Evolutionary conservation across 345 rosid genomes (phyloP).

Genomic region (Acer saccharum): DNA sequence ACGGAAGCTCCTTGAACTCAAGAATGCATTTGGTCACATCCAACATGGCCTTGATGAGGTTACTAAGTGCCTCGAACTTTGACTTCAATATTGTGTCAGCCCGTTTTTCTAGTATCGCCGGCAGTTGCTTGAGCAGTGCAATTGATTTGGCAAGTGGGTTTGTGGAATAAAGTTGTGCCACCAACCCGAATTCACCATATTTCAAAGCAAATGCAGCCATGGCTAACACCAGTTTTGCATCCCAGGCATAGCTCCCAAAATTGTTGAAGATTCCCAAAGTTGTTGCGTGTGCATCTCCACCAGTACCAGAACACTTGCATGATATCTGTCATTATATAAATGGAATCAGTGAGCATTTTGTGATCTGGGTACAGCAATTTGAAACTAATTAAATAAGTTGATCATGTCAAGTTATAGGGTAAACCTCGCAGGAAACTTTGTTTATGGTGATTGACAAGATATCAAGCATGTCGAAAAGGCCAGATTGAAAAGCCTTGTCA

Average conservation of each 20-base stretch:
- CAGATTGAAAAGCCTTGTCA: slow-evolving; percentile 36
- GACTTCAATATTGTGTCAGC: slow-evolving; percentile 31
- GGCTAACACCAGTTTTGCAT: slow-evolving; percentile 56
- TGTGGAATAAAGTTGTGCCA: slow-evolving; percentile 45
- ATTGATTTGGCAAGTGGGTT: slow-evolving; percentile 63
- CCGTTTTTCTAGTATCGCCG: slow-evolving; percentile 35
- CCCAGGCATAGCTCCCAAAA: slow-evolving; percentile 53
- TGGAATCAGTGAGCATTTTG: neutral
- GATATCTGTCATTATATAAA: slow-evolving; percentile 37
- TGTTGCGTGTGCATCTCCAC: slow-evolving; percentile 51
- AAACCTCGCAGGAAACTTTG: slow-evolving; percentile 67
- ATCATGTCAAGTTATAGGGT: neutral
- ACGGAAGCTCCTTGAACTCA: slow-evolving; percentile 48
- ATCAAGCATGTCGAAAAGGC: slow-evolving; percentile 41
- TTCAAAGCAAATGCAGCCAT: slow-evolving; percentile 56
- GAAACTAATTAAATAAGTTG: no score
- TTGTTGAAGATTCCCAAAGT: slow-evolving; percentile 40
- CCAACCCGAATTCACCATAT: slow-evolving; percentile 65
- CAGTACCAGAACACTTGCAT: slow-evolving; percentile 38
- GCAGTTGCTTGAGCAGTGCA: slow-evolving; percentile 56
- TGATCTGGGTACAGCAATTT: neutral
- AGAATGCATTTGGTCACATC: slow-evolving; percentile 50
- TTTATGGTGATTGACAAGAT: slow-evolving; percentile 40
- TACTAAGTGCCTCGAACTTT: slow-evolving; percentile 39
- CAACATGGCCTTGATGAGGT: slow-evolving; percentile 43